phyloP scores from a whole-genome alignment of 2,329 filamentous ascomycete species.

The Sclerotinia minor region DNA sequence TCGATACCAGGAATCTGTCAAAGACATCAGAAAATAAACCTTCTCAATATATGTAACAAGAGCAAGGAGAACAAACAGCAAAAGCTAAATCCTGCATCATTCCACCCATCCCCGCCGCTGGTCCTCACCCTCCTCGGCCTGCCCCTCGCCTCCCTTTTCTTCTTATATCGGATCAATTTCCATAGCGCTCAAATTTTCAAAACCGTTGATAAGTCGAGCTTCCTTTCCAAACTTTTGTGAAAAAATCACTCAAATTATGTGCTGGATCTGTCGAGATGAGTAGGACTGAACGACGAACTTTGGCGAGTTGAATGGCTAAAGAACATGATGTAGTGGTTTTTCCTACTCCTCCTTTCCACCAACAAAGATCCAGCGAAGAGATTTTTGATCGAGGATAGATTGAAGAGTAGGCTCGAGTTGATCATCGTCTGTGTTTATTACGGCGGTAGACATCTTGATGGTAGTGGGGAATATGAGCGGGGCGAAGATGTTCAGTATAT shows the following conservation, averaged over 20 bases:
- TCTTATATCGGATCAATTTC: constrained; percentile 99
- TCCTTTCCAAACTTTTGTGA: constrained; percentile 99
- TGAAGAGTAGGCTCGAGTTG: constrained; percentile 89
- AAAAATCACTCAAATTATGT: constrained; percentile 95
- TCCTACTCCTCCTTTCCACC: constrained; percentile 95
- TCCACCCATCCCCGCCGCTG: constrained; percentile 74
- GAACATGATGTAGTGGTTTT: constrained; percentile 99
- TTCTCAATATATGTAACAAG: constrained; percentile 4
- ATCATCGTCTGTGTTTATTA: constrained; percentile 64
- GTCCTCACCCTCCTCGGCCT: constrained; percentile 71
- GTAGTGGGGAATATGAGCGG: not conserved
- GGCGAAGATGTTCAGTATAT: not conserved
- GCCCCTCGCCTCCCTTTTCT: too few species aligned
- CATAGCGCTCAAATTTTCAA: constrained; percentile 94
- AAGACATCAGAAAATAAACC: not conserved
- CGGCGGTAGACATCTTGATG: constrained; percentile 45
- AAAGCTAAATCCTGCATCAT: constrained; percentile 99
- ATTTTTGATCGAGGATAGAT: constrained; percentile 91
- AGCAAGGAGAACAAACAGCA: constrained; percentile 59
- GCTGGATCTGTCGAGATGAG: constrained; percentile 98
- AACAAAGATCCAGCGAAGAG: constrained; percentile 97
- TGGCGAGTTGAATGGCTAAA: constrained; percentile 94
- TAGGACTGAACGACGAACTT: constrained; percentile 89
- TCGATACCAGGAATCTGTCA: constrained; percentile 94
- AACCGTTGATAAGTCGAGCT: constrained; percentile 86